Evolutionary conservation across 2,329 filamentous ascomycete species (phyloP).

Genomic region (Curvularia sp.): DNA sequence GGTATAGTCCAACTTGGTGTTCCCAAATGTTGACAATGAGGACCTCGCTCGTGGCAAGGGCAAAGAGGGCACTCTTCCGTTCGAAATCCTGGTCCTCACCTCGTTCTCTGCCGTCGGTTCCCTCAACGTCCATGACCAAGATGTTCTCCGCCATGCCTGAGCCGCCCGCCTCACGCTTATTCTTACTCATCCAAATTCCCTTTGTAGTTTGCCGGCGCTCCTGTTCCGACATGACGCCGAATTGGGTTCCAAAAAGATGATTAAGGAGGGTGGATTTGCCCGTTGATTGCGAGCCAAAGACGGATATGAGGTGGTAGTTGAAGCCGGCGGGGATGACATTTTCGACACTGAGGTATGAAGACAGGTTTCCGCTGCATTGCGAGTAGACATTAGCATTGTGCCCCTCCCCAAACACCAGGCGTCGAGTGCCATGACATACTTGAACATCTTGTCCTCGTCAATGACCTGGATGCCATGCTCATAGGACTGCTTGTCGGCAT

Average conservation of each 20-base stretch:
- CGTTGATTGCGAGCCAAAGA: slow-evolving; percentile 98
- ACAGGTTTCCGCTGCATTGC: slow-evolving; percentile 71
- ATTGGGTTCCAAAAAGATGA: slow-evolving; percentile 91
- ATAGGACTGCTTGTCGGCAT: slow-evolving; percentile 71
- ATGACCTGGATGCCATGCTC: slow-evolving; percentile 97
- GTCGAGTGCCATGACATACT: slow-evolving; percentile 64
- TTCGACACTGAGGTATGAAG: slow-evolving; percentile 80
- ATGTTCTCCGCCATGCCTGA: slow-evolving; percentile 92
- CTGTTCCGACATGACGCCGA: slow-evolving; percentile 96
- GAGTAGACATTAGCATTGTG: slow-evolving; percentile 29
- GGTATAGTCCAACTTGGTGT: slow-evolving; percentile 96
- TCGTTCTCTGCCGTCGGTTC: slow-evolving; percentile 92
- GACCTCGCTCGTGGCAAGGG: slow-evolving; percentile 95
- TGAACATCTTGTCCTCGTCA: slow-evolving; percentile 95
- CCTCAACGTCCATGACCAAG: slow-evolving; percentile 98
- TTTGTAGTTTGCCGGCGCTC: slow-evolving; percentile 97
- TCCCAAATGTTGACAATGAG: slow-evolving; percentile 99
- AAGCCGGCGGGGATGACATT: slow-evolving; percentile 88
- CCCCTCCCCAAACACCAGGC: background rate
- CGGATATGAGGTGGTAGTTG: slow-evolving; percentile 99
- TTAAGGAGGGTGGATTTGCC: slow-evolving; percentile 98
- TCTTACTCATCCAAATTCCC: slow-evolving; percentile 99
- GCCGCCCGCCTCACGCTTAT: slow-evolving; percentile 68
- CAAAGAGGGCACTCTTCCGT: slow-evolving; percentile 96
- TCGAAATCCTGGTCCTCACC: slow-evolving; percentile 99